These are phyloP conservation scores for Silene coronaria DNA, from an alignment of 179 eudicot genomes.

Conservation along the genomic window DNA sequence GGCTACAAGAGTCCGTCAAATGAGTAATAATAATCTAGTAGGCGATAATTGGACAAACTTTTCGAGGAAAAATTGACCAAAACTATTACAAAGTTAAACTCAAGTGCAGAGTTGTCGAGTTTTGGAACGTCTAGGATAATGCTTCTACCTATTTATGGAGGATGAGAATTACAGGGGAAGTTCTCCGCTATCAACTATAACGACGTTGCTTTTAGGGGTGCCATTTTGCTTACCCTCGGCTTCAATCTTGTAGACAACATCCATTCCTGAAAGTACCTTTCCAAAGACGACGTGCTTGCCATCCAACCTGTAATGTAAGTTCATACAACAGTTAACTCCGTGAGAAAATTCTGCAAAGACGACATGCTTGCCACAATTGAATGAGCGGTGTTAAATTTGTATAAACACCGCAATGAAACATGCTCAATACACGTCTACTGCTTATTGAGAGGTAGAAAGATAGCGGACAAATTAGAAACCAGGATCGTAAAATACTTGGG, in stretches of 20 bases:
- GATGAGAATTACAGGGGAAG: slow-evolving; percentile 51
- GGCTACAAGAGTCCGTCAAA: no score
- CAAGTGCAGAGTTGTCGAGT: background rate
- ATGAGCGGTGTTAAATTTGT: background rate
- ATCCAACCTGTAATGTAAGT: slow-evolving; percentile 67
- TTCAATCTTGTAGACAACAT: slow-evolving; percentile 86
- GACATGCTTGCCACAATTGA: background rate
- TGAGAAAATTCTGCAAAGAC: background rate
- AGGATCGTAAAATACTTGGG: background rate
- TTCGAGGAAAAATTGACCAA: background rate
- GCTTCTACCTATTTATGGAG: background rate
- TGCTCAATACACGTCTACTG: no score
- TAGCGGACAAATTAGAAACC: background rate
- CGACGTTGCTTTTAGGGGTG: slow-evolving; percentile 74
- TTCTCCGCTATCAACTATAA: slow-evolving; percentile 82
- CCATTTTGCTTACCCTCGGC: slow-evolving; percentile 90
- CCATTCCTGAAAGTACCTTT: slow-evolving; percentile 93
- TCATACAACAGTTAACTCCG: background rate
- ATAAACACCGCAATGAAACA: background rate
- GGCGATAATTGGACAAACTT: background rate
- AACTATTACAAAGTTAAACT: background rate
- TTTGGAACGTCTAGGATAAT: background rate
- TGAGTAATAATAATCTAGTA: no score
- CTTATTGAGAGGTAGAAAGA: background rate
- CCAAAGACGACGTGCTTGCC: slow-evolving; percentile 93